Conservation (phyloP, 352 stramenopile genomes). For the Pythium oligandrum region DNA sequence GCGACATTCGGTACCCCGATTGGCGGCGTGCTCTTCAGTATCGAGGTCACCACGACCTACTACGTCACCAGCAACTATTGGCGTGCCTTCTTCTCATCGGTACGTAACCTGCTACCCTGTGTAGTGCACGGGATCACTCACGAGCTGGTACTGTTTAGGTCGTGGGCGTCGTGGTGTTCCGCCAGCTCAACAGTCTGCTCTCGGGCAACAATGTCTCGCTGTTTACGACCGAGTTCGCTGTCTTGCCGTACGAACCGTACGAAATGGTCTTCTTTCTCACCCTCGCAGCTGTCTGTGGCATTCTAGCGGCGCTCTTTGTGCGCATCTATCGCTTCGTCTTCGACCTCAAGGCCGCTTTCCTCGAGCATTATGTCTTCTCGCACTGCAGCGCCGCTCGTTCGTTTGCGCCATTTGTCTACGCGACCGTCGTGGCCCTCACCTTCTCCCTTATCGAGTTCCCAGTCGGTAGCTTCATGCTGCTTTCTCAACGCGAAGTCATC, state of each 20-base stretch:
- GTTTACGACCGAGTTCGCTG: slow-evolving; percentile 75
- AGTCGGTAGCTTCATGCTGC: slow-evolving; percentile 75
- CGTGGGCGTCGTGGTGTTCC: slow-evolving; percentile 81
- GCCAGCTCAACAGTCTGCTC: slow-evolving; percentile 58
- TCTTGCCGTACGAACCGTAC: slow-evolving; percentile 66
- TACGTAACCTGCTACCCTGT: slow-evolving; percentile 13
- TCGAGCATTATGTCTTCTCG: slow-evolving; percentile 29
- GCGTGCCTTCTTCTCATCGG: slow-evolving; percentile 86
- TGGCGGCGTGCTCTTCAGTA: slow-evolving; percentile 73
- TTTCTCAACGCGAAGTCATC: slow-evolving; percentile 71
- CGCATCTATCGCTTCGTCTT: slow-evolving; percentile 50
- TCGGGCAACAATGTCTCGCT: slow-evolving; percentile 58
- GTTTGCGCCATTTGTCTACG: slow-evolving; percentile 59
- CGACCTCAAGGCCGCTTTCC: slow-evolving; percentile 30
- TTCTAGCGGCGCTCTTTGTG: slow-evolving; percentile 82
- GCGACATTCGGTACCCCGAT: slow-evolving; percentile 73
- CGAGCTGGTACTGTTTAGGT: too few relatives aligned
- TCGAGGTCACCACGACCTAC: slow-evolving; percentile 83
- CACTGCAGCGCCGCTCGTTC: slow-evolving; percentile 18
- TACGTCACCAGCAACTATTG: slow-evolving; percentile 90
- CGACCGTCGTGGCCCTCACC: slow-evolving; percentile 52
- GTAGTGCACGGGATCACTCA: too few relatives aligned
- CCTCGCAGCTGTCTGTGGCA: slow-evolving; percentile 75
- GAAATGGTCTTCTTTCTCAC: slow-evolving; percentile 76
- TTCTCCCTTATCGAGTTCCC: slow-evolving; percentile 71